Evolutionary conservation across 139 green algal genomes (phyloP), one percentile per base, ranked within the genome.

Genomic region (Yamagishiella unicocca): DNA sequence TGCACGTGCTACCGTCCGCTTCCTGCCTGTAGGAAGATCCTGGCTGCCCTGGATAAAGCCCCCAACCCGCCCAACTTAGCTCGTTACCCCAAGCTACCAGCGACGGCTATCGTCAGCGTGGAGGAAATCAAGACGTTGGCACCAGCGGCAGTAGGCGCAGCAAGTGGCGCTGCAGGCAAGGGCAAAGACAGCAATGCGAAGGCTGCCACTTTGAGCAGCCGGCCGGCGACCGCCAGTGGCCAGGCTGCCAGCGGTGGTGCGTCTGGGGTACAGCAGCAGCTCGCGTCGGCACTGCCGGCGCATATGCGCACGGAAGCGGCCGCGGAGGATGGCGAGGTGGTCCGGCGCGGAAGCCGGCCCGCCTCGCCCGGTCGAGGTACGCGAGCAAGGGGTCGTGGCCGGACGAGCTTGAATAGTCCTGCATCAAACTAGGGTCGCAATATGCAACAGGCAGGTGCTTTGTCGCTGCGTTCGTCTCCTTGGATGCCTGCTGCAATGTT

Each of bases 61-160:
- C 46, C 79, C 17, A 87, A 90, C 76, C 87, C 87, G 46, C 66
- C 68, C 55, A 75, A 87, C 79, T 17, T 83, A n/a, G 29, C 67
- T 25, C 31, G 42, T 6, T 90, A 90, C 42, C 83, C 87, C 25
- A 84, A 84, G 46, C 46, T 67, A 3, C 87, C 87, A 22, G 27
- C 40, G 0, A 79, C 87, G 21, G 24, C 19, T 8, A 33, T 90
- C 4, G 61, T 9, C 2, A 74, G 38, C 35, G 71, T 66, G 2
- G 87, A 90, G 71, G 78, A 90, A 54, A 74, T 90, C 4, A 82
- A 79, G 25, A 54, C 46, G 12, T 14, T 53, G 50, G 54, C 33
- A 24, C 10, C 66, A 1, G 33, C 64, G 45, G 37, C 45, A 33
- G n/a, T 37, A 9, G 53, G 29, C 10, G 50, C 12, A 24, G 40